phyloP scores from a whole-genome alignment of 2,329 filamentous ascomycete species.

The Metarhizium robertsii region DNA sequence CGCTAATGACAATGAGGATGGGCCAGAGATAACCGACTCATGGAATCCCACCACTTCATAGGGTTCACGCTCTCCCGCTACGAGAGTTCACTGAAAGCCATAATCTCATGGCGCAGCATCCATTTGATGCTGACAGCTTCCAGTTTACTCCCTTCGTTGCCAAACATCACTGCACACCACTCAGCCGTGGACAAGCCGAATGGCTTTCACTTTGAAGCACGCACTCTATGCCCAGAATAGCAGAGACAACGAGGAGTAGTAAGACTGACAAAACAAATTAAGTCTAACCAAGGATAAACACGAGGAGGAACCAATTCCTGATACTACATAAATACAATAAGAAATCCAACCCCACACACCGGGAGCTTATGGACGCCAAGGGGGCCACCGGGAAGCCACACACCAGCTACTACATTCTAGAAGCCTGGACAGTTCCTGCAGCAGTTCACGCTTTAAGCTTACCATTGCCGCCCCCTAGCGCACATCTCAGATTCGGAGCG shows the following conservation, averaged over 20 bases:
- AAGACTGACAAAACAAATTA: background rate
- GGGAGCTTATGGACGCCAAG: background rate
- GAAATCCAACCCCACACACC: background rate
- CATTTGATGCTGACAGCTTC: background rate
- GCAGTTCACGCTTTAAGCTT: background rate
- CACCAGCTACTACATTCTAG: background rate
- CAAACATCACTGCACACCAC: background rate
- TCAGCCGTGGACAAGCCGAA: background rate
- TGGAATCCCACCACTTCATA: background rate
- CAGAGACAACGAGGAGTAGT: background rate
- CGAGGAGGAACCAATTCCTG: background rate
- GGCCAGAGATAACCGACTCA: background rate
- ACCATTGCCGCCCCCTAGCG: background rate
- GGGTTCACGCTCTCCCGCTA: background rate
- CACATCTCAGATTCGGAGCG: background rate
- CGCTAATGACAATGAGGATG: background rate
- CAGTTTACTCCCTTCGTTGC: background rate
- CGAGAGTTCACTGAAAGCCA: background rate
- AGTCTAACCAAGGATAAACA: background rate
- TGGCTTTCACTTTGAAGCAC: background rate
- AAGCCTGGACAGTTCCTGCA: background rate
- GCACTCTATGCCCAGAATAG: background rate
- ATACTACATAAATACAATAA: background rate
- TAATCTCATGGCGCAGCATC: background rate
- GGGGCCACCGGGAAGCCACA: background rate